Evolutionary conservation across 768 basidiomycete genomes (phyloP).

Genomic region (Mycena albidolilacea): DNA sequence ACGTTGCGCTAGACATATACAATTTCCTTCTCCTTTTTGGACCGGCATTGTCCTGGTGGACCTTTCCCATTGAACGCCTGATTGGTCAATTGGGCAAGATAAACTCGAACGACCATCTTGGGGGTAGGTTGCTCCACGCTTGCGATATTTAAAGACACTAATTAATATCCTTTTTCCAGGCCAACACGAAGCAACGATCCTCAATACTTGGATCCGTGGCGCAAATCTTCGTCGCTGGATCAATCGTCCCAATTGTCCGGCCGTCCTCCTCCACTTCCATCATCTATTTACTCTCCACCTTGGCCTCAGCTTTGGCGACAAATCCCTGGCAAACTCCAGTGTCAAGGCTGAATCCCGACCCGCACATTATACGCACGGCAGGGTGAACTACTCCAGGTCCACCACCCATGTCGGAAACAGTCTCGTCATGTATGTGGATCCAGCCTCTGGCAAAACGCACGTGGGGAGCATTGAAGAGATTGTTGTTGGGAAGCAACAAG

Average conservation of each 20-base stretch:
- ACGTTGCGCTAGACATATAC: slow-evolving; percentile 49
- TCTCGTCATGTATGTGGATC: too few species aligned
- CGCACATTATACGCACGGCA: too few species aligned
- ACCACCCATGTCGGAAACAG: too few species aligned
- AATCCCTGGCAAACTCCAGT: too few species aligned
- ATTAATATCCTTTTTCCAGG: too few species aligned
- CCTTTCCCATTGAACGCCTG: slow-evolving; percentile 34
- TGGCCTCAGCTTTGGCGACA: too few species aligned
- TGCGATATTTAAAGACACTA: background rate
- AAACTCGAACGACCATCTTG: slow-evolving; percentile 48
- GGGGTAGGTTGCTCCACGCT: slow-evolving; percentile 33
- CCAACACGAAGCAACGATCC: too few species aligned
- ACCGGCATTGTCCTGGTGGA: slow-evolving; percentile 12
- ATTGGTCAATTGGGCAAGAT: slow-evolving; percentile 54
- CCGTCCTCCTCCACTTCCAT: slow-evolving; percentile 14
- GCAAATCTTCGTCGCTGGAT: slow-evolving; percentile 36
- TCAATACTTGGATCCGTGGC: too few species aligned
- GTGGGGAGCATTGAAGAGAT: slow-evolving; percentile 12
- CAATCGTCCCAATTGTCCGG: slow-evolving; percentile 37
- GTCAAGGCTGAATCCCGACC: too few species aligned
- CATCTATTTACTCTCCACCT: slow-evolving; percentile 13
- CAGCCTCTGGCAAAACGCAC: too few species aligned
- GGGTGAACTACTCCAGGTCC: too few species aligned
- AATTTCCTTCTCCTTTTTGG: slow-evolving; percentile 53
- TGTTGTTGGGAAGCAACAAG: slow-evolving; percentile 1